These are phyloP conservation scores for Luvunga scandens DNA, from an alignment of 345 rosid genomes.

Conservation along the genomic window DNA sequence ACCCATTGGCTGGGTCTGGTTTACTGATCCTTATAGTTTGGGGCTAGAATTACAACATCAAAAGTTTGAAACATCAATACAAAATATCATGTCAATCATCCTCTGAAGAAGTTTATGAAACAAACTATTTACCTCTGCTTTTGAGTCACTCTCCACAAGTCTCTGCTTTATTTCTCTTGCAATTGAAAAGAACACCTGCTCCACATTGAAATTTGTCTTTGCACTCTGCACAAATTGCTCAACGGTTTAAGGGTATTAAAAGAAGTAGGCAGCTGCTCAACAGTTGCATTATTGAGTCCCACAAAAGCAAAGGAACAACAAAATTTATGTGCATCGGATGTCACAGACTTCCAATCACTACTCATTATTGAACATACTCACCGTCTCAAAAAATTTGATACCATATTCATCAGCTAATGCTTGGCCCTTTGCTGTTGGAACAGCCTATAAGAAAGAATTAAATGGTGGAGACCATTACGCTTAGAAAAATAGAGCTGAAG, in stretches of 20 bases:
- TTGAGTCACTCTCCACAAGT: constrained; percentile 43
- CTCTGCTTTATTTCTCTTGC: constrained; percentile 56
- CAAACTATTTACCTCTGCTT: constrained; percentile 35
- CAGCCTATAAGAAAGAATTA: constrained; percentile 32
- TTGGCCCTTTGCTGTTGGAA: constrained; percentile 54
- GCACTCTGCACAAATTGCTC: constrained; percentile 45
- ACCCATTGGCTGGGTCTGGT: constrained; percentile 38
- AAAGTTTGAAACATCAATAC: neutral
- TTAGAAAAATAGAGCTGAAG: neutral
- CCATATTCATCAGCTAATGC: constrained; percentile 62
- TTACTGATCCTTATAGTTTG: constrained; percentile 65
- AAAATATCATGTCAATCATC: neutral
- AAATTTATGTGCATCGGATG: neutral
- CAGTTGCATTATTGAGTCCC: neutral
- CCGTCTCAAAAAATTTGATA: constrained; percentile 58
- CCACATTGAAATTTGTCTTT: constrained; percentile 54
- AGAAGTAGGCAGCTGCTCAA: neutral
- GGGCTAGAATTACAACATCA: constrained; percentile 37
- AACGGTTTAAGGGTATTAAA: neutral
- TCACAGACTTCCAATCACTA: neutral
- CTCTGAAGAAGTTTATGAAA: neutral
- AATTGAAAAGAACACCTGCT: constrained; percentile 54
- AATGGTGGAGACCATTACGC: neutral
- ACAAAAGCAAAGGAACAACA: neutral
- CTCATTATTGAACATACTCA: constrained; percentile 20